A percentile compares a stretch with the other conserved stretches of the same genome.
These are phyloP conservation scores for Amanita rimosa DNA, from an alignment of 768 basidiomycete species.

Conservation along the genomic window DNA sequence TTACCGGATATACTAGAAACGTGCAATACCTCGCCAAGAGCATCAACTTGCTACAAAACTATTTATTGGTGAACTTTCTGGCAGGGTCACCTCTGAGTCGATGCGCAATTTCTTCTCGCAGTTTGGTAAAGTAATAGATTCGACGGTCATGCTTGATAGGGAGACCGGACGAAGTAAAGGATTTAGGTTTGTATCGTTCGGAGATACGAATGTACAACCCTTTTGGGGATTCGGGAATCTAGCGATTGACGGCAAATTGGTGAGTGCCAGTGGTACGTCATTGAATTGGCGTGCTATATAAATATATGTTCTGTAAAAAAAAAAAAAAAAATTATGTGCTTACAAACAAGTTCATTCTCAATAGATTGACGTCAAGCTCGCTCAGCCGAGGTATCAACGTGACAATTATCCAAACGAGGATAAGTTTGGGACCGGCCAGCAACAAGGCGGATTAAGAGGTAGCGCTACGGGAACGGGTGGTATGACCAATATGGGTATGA, in stretches of 20 bases:
- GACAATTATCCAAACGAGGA: constrained; percentile 49
- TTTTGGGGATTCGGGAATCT: constrained; percentile 84
- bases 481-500: constrained; percentile 12
- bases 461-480: background rate
- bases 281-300: background rate
- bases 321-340: too few species aligned
- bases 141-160: constrained; percentile 97
- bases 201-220: constrained; percentile 81
- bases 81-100: constrained; percentile 85
- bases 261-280: constrained; percentile 30
- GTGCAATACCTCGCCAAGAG: constrained; percentile 94
- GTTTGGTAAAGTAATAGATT: constrained; percentile 93
- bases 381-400: constrained; percentile 81
- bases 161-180: constrained; percentile 94
- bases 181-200: constrained; percentile 95
- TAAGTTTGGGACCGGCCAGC: constrained; percentile 12
- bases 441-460: background rate
- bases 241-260: constrained; percentile 91
- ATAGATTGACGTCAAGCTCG: constrained; percentile 97
- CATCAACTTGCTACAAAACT: constrained; percentile 89
- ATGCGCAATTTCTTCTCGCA: constrained; percentile 91
- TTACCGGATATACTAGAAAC: constrained; percentile 52
- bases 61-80: constrained; percentile 91
- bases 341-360: background rate
- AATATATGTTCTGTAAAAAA: background rate